Conservation (phyloP, 192 early-diverging fungal species). For the Mortierella antarctica region DNA sequence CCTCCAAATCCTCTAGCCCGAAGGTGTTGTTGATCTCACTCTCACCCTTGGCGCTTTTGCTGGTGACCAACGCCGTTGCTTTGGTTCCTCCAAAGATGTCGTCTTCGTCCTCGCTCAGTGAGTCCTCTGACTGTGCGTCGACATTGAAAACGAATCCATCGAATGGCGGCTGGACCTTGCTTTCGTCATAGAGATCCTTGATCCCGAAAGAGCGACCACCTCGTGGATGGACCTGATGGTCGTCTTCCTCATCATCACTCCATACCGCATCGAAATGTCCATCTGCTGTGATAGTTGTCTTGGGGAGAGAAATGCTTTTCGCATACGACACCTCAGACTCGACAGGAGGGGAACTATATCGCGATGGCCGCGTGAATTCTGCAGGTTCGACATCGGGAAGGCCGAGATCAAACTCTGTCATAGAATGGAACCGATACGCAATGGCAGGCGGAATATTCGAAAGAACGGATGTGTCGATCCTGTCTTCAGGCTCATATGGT, state of each 20-base stretch:
- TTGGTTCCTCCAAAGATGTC: constrained; percentile 18
- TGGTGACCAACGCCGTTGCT: neutral
- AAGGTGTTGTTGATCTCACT: constrained; percentile 19
- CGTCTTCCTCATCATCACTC: constrained; percentile 17
- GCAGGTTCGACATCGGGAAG: constrained; percentile 11
- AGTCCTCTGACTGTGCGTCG: constrained; percentile 30
- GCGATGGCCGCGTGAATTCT: constrained; percentile 1
- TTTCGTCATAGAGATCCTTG: constrained; percentile 31
- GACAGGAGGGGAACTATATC: neutral
- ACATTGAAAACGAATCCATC: constrained; percentile 45
- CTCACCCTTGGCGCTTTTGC: neutral
- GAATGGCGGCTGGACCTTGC: constrained; percentile 33
- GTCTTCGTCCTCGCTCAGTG: constrained; percentile 42
- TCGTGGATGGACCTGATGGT: neutral
- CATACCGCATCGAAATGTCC: constrained; percentile 22
- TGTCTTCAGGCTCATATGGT: constrained; percentile 38
- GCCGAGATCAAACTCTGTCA: constrained; percentile 1
- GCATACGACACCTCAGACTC: neutral
- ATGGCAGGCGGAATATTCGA: neutral
- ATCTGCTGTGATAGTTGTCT: constrained; percentile 12
- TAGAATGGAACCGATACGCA: no score
- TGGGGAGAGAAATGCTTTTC: constrained; percentile 9
- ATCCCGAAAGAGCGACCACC: constrained; percentile 35
- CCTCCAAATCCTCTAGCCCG: constrained; percentile 30
- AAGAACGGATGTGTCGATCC: constrained; percentile 8